Evolutionary conservation across 768 basidiomycete genomes (phyloP).

Genomic region (Rhodotorula babjevae): DNA sequence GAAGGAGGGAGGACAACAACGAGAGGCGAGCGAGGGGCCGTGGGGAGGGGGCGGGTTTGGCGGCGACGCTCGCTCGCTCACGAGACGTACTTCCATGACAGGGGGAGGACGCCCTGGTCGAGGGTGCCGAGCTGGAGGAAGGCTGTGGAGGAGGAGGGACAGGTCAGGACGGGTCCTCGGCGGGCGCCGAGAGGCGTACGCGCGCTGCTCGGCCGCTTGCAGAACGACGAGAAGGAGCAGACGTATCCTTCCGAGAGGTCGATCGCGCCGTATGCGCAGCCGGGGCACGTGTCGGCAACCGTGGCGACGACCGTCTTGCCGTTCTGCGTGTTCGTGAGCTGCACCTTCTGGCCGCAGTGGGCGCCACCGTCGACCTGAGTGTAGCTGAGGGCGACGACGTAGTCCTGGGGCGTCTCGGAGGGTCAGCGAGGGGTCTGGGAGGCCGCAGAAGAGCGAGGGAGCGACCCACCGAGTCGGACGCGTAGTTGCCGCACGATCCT

Average conservation of each 20-base stretch:
- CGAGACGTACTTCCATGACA: neutral
- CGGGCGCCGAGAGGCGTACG: too few species aligned
- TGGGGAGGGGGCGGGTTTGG: neutral
- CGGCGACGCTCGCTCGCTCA: neutral
- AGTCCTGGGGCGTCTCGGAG: neutral
- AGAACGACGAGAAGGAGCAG: too few species aligned
- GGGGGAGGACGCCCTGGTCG: constrained; percentile 17
- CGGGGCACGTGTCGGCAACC: constrained; percentile 58
- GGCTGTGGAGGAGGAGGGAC: neutral
- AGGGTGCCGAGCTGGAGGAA: constrained; percentile 32
- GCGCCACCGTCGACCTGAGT: neutral
- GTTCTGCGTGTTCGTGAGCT: constrained; percentile 54
- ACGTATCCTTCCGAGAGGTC: constrained; percentile 13
- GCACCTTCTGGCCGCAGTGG: constrained; percentile 44
- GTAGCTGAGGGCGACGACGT: neutral
- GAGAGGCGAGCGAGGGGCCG: neutral
- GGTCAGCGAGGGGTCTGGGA: neutral
- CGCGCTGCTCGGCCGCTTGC: too few species aligned
- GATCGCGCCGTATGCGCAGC: constrained; percentile 34
- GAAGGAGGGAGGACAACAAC: neutral
- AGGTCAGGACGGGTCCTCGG: too few species aligned
- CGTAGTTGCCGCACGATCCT: constrained; percentile 63
- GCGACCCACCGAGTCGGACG: constrained; percentile 46
- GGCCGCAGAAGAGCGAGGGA: neutral
- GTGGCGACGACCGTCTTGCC: constrained; percentile 59